Evolutionary conservation across 352 stramenopile species (phyloP), one percentile per base, ranked within the genome.

Genomic region (Thalassiosira sp.): DNA sequence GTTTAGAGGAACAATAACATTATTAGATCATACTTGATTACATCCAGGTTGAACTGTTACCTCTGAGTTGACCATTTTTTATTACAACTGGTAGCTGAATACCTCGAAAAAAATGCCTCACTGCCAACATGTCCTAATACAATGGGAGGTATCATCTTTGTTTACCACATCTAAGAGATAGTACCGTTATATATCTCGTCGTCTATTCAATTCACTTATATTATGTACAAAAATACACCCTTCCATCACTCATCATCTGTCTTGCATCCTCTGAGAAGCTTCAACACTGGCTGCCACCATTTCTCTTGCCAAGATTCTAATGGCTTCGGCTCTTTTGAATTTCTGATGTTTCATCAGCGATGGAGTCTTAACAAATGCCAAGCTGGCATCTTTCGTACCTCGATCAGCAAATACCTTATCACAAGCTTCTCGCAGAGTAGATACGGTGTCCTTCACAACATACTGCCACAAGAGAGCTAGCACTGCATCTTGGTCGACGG

Each of bases 361-460:
- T 16, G 56, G 63, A 40, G 63, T 64, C 18, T 73, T 45, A 7
- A 73, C 51, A 45, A 73, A 73, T 2, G 63, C 63, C 25, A 73
- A 37, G 24, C 28, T 73, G 15, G n/a, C 35, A 57, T 73, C 63
- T 65, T 46, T 62, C 11, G 42, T 25, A 22, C 63, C 52, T 45
- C 46, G 49, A 73, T 73, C 63, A 27, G 63, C 51, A 73, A 73
- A 73, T 6, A 73, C 6, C 35, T 73, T 73, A 37, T 57, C 40
- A 54, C 63, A 73, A 31, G 63, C 63, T 20, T 64, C 63, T 56
- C 63, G 49, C 13, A 73, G 20, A 25, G 35, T 53, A 54, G 10
- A 2, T 18, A 65, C 16, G 16, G 51, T 63, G 35, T 73, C 63
- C 42, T 54, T 65, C 3, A 64, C 52, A 13, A 73, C 42, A 31